Evolutionary conservation across 2,329 filamentous ascomycete genomes (phyloP).

Genomic region (Coniochaeta ligniaria): DNA sequence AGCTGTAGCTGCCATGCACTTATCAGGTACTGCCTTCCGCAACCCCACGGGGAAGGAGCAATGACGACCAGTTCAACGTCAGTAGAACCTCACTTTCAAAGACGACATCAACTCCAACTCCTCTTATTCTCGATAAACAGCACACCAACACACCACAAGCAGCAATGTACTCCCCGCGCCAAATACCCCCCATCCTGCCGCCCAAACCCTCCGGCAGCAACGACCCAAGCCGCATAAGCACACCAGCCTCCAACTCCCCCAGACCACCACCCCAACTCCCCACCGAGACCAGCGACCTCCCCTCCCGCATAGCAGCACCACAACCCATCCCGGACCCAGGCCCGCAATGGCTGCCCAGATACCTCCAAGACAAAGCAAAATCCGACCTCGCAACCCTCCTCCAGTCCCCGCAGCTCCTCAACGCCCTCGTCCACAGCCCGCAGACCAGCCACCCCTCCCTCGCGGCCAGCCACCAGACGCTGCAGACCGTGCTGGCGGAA

Average conservation of each 20-base stretch:
- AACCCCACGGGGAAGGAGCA: neutral
- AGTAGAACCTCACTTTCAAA: too few species aligned
- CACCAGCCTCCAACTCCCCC: conserved; percentile 42
- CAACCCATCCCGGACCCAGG: conserved; percentile 48
- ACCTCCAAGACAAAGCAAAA: conserved; percentile 75
- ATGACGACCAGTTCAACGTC: neutral
- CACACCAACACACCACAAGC: neutral
- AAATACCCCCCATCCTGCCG: conserved; percentile 58
- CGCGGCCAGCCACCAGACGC: conserved; percentile 52
- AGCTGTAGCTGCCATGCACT: neutral
- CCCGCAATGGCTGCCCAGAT: conserved; percentile 70
- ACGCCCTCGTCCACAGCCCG: conserved; percentile 64
- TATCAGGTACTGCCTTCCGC: neutral
- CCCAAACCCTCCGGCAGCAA: conserved; percentile 61
- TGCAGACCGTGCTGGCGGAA: conserved; percentile 58
- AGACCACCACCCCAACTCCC: conserved; percentile 31
- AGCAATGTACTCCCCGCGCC: conserved; percentile 33
- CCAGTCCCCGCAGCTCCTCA: conserved; percentile 57
- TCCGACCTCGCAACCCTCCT: conserved; percentile 69
- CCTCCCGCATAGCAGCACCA: conserved; percentile 16
- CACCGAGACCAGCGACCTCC: conserved; percentile 23
- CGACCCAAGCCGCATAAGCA: conserved; percentile 60
- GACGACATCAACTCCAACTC: too few species aligned
- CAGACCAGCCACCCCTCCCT: conserved; percentile 67
- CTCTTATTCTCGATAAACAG: neutral